Evolutionary conservation across 768 basidiomycete species (phyloP).

Genomic region (Lepiota venenata): DNA sequence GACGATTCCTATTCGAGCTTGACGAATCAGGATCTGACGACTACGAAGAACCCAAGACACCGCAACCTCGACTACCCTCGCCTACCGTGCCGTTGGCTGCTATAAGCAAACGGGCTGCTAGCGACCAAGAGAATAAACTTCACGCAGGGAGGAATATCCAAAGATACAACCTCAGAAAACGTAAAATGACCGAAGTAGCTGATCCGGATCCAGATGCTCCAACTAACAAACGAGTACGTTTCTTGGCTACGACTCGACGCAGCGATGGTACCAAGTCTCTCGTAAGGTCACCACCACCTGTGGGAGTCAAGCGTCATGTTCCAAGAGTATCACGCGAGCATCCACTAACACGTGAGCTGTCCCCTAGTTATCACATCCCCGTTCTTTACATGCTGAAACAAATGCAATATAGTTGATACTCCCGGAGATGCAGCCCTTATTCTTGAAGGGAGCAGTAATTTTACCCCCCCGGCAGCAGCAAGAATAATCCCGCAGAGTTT

Average conservation of each 20-base stretch:
- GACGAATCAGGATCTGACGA: neutral
- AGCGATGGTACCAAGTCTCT: conserved; percentile 2
- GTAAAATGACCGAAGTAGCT: neutral
- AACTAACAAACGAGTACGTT: conserved; percentile 1
- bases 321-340: conserved; percentile 1
- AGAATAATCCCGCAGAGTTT: too few relatives aligned
- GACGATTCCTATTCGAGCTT: neutral
- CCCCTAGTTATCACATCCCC: neutral
- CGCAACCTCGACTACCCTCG: neutral
- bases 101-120: neutral
- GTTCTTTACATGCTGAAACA: neutral
- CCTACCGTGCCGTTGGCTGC: neutral
- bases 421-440: too few relatives aligned
- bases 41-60: neutral
- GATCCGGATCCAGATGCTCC: neutral
- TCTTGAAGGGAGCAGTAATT: too few relatives aligned
- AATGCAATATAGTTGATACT: too few relatives aligned
- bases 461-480: too few relatives aligned
- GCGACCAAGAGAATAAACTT: neutral
- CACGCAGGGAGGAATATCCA: neutral
- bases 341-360: neutral
- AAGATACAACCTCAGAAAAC: conserved; percentile 1
- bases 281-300: neutral
- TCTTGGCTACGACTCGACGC: neutral
- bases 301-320: conserved; percentile 1